phyloP scores from a whole-genome alignment of 176 grass and related monocot species.

The Pontederia paniculata region DNA sequence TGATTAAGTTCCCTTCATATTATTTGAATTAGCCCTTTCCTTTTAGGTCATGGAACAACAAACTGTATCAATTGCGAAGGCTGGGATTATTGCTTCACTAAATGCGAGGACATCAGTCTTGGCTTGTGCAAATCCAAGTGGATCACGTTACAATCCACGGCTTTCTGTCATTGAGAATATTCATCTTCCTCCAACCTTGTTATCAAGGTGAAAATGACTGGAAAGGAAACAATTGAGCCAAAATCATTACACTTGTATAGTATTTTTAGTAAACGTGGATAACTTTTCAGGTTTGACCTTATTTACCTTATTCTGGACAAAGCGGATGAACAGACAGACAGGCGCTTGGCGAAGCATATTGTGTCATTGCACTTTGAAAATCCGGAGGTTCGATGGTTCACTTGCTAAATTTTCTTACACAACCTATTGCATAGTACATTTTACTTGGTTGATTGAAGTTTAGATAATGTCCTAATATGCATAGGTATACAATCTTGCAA shows the following conservation, averaged over 20 bases:
- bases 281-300: slow-evolving; percentile 64
- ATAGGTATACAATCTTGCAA: no score
- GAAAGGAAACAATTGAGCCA: neutral
- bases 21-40: neutral
- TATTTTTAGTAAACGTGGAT: slow-evolving; percentile 9
- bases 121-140: slow-evolving; percentile 93
- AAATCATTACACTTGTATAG: neutral
- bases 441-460: no score
- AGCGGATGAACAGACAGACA: slow-evolving; percentile 87
- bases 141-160: slow-evolving; percentile 84
- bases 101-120: slow-evolving; percentile 95
- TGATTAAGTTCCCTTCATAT: no score
- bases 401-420: neutral
- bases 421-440: neutral
- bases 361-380: slow-evolving; percentile 87
- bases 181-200: slow-evolving; percentile 82
- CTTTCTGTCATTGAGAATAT: slow-evolving; percentile 99
- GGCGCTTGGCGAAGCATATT: slow-evolving; percentile 91
- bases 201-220: slow-evolving; percentile 67
- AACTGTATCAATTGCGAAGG: slow-evolving; percentile 97
- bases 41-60: slow-evolving; percentile 98
- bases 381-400: slow-evolving; percentile 54
- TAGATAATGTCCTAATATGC: no score
- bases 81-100: slow-evolving; percentile 95
- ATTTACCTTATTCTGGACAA: slow-evolving; percentile 99